Base-by-base conservation (phyloP, 2,329 filamentous ascomycete genomes). In the Colletotrichum lentis region DNA sequence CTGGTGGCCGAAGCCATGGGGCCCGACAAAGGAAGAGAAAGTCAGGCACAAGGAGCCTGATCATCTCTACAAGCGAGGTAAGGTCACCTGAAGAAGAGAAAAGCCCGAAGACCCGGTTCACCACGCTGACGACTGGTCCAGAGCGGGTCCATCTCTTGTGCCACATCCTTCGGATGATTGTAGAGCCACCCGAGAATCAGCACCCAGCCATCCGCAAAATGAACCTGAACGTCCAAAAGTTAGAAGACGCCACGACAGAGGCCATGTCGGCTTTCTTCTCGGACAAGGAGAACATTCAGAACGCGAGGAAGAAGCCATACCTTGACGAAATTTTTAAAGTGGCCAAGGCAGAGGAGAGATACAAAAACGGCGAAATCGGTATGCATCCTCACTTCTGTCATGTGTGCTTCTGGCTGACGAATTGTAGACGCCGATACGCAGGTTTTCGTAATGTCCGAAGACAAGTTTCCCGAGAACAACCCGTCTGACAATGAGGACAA, bases 11-110 rank as follows among this genome's bases (percentile, higher is more conserved):
- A 82, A 85, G 74, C 79, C 82, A 7, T 84, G 85, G 83, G 81
- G 85, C 0, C 73, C 77, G 1, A 80, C 81, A 0, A 82, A 83
- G 64, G 80, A 84, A 43, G 82, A 86, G 54, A 83, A 82, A 50
- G 87, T 91, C 60, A 83, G 86, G 14, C 90, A 92, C 75, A 90
- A 87, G 73, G 91, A 93, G 76, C 91, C 91, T 0, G 91, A 93
- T 73, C 91, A 93, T 77, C 79, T 92, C 55, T 86, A 86, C 72
- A 92, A 90, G 75, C 81, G 84, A 73, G 88, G 90, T 91, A 77
- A 73, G 80, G 73, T 41, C 2, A 22, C 37, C 22, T 24, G 61
- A 68, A 47, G 27, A 8, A 31, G 27, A 31, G 27, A 8, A 62
- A 20, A 54, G 50, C 14, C 16, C 24, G 14, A 18, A 24, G 24